Evolutionary conservation across 306 rosid species (phyloP).

Genomic region (Begonia fuchsioides): DNA sequence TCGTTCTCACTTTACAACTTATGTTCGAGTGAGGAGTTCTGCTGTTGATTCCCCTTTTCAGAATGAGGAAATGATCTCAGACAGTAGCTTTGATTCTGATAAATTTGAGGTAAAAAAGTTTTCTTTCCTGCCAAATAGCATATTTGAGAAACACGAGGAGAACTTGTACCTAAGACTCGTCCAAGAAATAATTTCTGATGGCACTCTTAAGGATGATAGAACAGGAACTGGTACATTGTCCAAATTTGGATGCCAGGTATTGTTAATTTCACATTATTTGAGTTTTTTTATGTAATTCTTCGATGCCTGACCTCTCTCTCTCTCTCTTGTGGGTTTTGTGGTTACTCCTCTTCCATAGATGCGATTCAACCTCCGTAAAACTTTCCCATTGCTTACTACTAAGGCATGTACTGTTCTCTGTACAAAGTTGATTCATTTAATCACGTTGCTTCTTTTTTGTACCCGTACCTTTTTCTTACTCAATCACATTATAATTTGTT

Average conservation of each 20-base stretch:
- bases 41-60: constrained; percentile 27
- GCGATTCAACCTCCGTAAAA: constrained; percentile 78
- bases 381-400: constrained; percentile 87
- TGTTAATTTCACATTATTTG: constrained; percentile 10
- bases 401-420: constrained; percentile 40
- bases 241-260: constrained; percentile 87
- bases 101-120: constrained; percentile 58
- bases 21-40: constrained; percentile 71
- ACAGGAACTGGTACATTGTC: constrained; percentile 96
- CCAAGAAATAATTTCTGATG: constrained; percentile 68
- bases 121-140: constrained; percentile 73
- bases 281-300: not conserved
- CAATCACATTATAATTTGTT: no score
- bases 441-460: no score
- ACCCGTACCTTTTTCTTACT: not conserved
- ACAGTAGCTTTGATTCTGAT: constrained; percentile 17
- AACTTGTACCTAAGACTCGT: constrained; percentile 58
- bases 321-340: constrained; percentile 7
- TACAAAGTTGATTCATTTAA: no score
- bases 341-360: constrained; percentile 29
- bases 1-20: constrained; percentile 59
- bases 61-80: constrained; percentile 22
- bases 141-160: constrained; percentile 82
- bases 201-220: constrained; percentile 73
- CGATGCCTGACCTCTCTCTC: not conserved